Evolutionary conservation across 2,329 filamentous ascomycete species (phyloP).

Genomic region (Aureobasidium sp.): DNA sequence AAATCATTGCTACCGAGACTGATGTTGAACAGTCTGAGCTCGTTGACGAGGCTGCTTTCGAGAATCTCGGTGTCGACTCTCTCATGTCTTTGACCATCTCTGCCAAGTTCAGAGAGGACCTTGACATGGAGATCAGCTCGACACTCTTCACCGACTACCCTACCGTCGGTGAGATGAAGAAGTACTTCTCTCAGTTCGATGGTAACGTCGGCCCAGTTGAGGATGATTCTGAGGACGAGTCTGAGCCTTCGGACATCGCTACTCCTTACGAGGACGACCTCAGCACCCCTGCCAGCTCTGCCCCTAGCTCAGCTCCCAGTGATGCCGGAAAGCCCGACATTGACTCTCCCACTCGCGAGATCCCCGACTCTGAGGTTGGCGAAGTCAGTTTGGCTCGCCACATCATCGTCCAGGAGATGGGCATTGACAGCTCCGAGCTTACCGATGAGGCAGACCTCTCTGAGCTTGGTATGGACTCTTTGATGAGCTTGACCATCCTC

Average conservation of each 20-base stretch:
- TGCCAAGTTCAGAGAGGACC: slow-evolving; percentile 55
- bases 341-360: slow-evolving; percentile 30
- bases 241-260: slow-evolving; percentile 33
- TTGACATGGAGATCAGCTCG: slow-evolving; percentile 53
- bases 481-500: slow-evolving; percentile 47
- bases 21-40: slow-evolving; percentile 53
- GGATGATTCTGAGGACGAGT: slow-evolving; percentile 35
- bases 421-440: slow-evolving; percentile 54
- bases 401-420: slow-evolving; percentile 52
- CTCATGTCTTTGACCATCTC: slow-evolving; percentile 55
- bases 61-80: slow-evolving; percentile 57
- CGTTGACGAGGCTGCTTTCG: slow-evolving; percentile 53
- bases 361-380: slow-evolving; percentile 28
- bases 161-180: slow-evolving; percentile 55
- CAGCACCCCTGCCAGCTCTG: slow-evolving; percentile 45
- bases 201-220: slow-evolving; percentile 33
- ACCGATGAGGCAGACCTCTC: slow-evolving; percentile 53
- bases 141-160: slow-evolving; percentile 54
- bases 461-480: slow-evolving; percentile 50
- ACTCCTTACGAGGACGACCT: slow-evolving; percentile 38
- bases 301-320: slow-evolving; percentile 35
- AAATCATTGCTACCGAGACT: slow-evolving; percentile 61
- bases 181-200: slow-evolving; percentile 46
- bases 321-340: slow-evolving; percentile 35
- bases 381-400: slow-evolving; percentile 42